phyloP scores from a whole-genome alignment of 1,139 yeast species.

The Saccharomyces hybrid region DNA sequence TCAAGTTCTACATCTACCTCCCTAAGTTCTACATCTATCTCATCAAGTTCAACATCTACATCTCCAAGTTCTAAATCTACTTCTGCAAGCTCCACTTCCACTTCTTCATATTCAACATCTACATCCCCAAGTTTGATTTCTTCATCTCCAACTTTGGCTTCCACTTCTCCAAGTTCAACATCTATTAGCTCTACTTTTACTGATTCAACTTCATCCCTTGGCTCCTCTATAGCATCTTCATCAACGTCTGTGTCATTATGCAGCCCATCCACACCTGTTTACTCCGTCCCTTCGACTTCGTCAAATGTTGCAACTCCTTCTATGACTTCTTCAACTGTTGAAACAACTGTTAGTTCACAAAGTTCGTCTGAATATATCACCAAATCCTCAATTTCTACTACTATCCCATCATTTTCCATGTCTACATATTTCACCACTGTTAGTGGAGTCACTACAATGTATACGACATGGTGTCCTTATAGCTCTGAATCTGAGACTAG shows the following conservation, averaged over 20 bases:
- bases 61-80: slow-evolving; percentile 5
- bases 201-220: not conserved
- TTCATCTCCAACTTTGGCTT: not conserved
- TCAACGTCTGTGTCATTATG: slow-evolving; percentile 1
- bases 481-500: not conserved
- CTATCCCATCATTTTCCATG: not conserved
- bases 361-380: not conserved
- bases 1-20: not conserved
- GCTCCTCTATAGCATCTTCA: not conserved
- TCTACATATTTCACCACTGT: slow-evolving; percentile 3
- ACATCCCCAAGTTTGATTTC: not conserved
- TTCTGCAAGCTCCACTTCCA: slow-evolving; percentile 4
- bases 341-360: not conserved
- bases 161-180: not conserved
- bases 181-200: not conserved
- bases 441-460: slow-evolving; percentile 3
- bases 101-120: slow-evolving; percentile 1
- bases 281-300: not conserved
- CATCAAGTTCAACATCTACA: not conserved
- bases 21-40: not conserved
- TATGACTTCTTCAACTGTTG: not conserved
- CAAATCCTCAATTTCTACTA: not conserved
- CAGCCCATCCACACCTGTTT: not conserved
- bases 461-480: slow-evolving; percentile 6
- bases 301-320: not conserved